These are phyloP conservation scores for Wakefieldia striispora DNA, from an alignment of 768 basidiomycete genomes.

Conservation along the genomic window DNA sequence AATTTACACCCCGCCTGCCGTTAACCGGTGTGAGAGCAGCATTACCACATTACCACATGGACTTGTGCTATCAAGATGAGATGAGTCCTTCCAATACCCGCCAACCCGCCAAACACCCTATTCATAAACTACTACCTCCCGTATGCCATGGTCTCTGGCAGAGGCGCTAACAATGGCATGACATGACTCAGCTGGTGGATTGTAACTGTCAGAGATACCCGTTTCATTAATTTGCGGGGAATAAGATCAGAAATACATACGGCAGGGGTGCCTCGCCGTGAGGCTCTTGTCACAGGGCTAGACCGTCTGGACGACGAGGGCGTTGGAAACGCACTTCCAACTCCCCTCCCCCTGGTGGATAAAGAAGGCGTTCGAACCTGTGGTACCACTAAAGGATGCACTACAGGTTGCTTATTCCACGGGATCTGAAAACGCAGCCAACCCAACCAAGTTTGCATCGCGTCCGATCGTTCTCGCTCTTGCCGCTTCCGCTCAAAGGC, in stretches of 20 bases:
- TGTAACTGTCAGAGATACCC: constrained; percentile 12
- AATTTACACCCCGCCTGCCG: constrained; percentile 20
- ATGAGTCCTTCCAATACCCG: background rate
- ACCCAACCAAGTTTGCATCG: constrained; percentile 30
- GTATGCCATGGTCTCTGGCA: background rate
- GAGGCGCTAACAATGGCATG: background rate
- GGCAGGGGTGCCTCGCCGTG: constrained; percentile 24
- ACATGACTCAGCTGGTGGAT: constrained; percentile 13
- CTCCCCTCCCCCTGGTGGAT: constrained; percentile 25
- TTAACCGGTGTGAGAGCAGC: constrained; percentile 8
- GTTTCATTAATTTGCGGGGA: constrained; percentile 28
- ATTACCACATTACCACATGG: background rate
- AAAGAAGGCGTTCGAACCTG: constrained; percentile 25
- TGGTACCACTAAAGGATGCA: constrained; percentile 8
- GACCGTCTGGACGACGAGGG: constrained; percentile 32
- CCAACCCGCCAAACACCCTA: no score
- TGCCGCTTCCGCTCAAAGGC: constrained; percentile 81
- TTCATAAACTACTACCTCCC: background rate
- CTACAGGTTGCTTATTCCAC: constrained; percentile 22
- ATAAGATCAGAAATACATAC: constrained; percentile 20
- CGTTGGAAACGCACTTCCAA: constrained; percentile 27
- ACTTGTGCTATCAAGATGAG: background rate
- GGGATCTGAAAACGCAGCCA: constrained; percentile 29
- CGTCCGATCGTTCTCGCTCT: constrained; percentile 51
- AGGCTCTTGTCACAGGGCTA: constrained; percentile 33